Conservation (phyloP, 768 basidiomycete genomes). For the Clavulina sp. region DNA sequence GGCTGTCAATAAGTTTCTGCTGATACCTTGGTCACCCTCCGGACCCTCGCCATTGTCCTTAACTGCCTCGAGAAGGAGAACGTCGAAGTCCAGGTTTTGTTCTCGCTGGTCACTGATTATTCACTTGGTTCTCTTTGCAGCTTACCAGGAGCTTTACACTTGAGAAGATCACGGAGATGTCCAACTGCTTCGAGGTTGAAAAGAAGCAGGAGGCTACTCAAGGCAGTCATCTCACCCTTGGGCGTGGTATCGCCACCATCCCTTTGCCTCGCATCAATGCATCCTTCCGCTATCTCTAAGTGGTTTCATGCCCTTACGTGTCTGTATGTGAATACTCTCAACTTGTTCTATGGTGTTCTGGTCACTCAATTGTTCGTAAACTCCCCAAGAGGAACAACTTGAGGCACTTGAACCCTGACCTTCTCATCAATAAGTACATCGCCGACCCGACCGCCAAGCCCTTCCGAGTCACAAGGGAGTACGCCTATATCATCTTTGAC, state of each 20-base stretch:
- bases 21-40: constrained; percentile 83
- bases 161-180: constrained; percentile 93
- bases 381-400: constrained; percentile 96
- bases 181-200: constrained; percentile 61
- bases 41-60: constrained; percentile 86
- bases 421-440: constrained; percentile 88
- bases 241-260: constrained; percentile 91
- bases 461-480: constrained; percentile 66
- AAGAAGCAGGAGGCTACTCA: constrained; percentile 55
- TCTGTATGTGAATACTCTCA: constrained; percentile 40
- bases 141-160: constrained; percentile 73
- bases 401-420: constrained; percentile 78
- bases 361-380: constrained; percentile 27
- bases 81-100: constrained; percentile 64
- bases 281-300: constrained; percentile 96
- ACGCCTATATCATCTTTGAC: constrained; percentile 88
- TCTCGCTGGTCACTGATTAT: neutral
- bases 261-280: constrained; percentile 95
- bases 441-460: constrained; percentile 88
- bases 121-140: constrained; percentile 21
- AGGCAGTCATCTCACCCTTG: constrained; percentile 87
- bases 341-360: neutral
- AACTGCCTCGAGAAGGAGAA: constrained; percentile 95
- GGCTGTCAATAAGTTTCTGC: constrained; percentile 99
- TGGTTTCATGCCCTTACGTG: constrained; percentile 91